phyloP scores from a whole-genome alignment of 352 stramenopile species.

The Pythium brassicae region DNA sequence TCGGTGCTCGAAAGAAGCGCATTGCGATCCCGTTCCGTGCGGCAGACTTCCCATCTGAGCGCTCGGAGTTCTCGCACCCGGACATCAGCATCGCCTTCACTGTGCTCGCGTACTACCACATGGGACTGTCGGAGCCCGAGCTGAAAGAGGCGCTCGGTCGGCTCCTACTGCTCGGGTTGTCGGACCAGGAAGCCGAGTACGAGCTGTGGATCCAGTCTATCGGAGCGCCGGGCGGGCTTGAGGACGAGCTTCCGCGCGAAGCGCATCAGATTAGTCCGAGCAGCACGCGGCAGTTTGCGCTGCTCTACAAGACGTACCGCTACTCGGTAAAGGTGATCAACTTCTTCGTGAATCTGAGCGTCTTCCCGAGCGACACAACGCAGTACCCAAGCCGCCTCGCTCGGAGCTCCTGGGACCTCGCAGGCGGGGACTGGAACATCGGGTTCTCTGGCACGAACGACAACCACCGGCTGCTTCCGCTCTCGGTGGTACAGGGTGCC shows the following conservation, averaged over 20 bases:
- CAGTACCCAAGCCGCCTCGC: conserved; percentile 71
- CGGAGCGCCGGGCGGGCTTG: no score
- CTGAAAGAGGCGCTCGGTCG: conserved; percentile 38
- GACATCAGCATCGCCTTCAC: conserved; percentile 82
- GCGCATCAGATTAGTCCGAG: conserved; percentile 70
- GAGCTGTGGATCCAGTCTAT: background rate
- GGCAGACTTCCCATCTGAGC: conserved; percentile 73
- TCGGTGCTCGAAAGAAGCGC: conserved; percentile 41
- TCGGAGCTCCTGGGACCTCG: conserved; percentile 81
- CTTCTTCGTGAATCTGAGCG: conserved; percentile 77
- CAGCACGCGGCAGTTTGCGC: conserved; percentile 57
- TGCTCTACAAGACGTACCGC: conserved; percentile 42
- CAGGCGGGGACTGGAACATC: conserved; percentile 45
- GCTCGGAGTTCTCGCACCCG: conserved; percentile 87
- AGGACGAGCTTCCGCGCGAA: conserved; percentile 31
- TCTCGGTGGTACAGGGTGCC: conserved; percentile 62
- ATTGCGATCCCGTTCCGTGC: conserved; percentile 86
- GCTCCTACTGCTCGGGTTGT: background rate
- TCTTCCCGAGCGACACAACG: conserved; percentile 79
- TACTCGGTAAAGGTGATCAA: conserved; percentile 76
- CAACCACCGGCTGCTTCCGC: conserved; percentile 73
- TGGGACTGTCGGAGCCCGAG: conserved; percentile 48
- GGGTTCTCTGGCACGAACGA: conserved; percentile 91
- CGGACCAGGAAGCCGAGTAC: conserved; percentile 28
- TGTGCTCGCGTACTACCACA: conserved; percentile 82